These are phyloP conservation scores for Botrytis pseudocinerea DNA, from an alignment of 2,329 filamentous ascomycete genomes.

Conservation along the genomic window DNA sequence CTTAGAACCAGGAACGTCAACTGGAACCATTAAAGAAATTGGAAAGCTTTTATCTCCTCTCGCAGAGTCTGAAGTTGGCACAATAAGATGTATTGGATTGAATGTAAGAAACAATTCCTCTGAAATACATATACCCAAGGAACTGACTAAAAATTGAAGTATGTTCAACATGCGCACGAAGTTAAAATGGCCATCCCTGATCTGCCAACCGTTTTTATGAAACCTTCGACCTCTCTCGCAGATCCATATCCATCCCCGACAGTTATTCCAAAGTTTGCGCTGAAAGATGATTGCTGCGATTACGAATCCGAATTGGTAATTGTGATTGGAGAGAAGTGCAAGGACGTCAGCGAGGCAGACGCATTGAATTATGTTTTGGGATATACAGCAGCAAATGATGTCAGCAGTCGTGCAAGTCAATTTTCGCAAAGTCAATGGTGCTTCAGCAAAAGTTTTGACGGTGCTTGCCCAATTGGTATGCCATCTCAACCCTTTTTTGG, in stretches of 20 bases:
- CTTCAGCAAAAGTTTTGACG: constrained; percentile 53
- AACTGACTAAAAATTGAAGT: constrained; percentile 38
- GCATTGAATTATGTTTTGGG: constrained; percentile 55
- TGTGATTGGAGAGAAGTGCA: constrained; percentile 49
- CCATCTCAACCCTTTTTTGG: background rate
- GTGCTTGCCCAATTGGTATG: constrained; percentile 49
- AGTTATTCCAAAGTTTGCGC: constrained; percentile 49
- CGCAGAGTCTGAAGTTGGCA: constrained; percentile 47
- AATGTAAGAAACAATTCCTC: constrained; percentile 43
- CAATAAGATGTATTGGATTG: constrained; percentile 52
- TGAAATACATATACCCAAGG: background rate
- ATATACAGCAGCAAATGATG: constrained; percentile 58
- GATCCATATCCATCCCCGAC: constrained; percentile 43
- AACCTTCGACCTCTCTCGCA: constrained; percentile 35
- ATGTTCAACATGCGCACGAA: constrained; percentile 49
- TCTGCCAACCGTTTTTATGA: constrained; percentile 44
- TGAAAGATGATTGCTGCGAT: constrained; percentile 48
- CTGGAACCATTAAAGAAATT: constrained; percentile 49
- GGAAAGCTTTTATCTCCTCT: constrained; percentile 48
- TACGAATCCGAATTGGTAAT: constrained; percentile 54
- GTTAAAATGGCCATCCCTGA: constrained; percentile 47
- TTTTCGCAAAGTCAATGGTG: constrained; percentile 52
- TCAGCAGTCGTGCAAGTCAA: constrained; percentile 54
- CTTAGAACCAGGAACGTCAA: constrained; percentile 53
- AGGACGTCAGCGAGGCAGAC: constrained; percentile 49